phyloP scores from a whole-genome alignment of 305 asterid species.

The Fraxinus platypoda region DNA sequence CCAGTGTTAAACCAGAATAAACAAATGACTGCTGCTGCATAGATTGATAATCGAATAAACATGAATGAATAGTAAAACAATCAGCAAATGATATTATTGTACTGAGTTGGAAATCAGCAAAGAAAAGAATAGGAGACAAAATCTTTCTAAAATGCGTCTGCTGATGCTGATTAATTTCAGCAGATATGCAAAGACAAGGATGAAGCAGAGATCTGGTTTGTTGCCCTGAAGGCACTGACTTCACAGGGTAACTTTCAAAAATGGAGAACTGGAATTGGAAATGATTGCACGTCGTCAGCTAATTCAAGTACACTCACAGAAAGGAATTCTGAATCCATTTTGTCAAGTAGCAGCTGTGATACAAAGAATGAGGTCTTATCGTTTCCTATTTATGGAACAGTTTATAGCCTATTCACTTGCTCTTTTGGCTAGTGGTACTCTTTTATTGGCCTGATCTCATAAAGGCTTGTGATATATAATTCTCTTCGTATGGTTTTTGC shows the following conservation, averaged over 20 bases:
- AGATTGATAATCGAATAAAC: neutral
- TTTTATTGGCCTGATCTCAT: neutral
- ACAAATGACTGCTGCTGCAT: neutral
- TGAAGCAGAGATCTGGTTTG: conserved; percentile 75
- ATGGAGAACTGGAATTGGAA: conserved; percentile 43
- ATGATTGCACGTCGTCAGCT: conserved; percentile 39
- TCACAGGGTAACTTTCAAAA: conserved; percentile 43
- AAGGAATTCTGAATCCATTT: conserved; percentile 36
- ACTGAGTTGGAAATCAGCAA: neutral
- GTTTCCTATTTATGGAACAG: conserved; percentile 19
- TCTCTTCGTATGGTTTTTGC: conserved; percentile 13
- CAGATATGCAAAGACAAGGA: conserved; percentile 83
- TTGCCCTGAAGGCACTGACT: conserved; percentile 55
- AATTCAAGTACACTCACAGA: conserved; percentile 45
- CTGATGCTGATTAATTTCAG: conserved; percentile 24
- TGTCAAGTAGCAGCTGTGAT: conserved; percentile 41
- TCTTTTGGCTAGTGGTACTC: neutral
- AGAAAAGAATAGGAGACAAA: neutral
- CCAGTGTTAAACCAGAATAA: neutral
- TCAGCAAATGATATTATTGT: neutral
- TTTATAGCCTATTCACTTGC: conserved; percentile 14
- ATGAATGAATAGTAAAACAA: neutral
- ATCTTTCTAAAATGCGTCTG: conserved; percentile 4
- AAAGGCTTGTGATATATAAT: conserved; percentile 10
- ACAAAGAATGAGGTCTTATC: conserved; percentile 47